Conservation (phyloP, 441 rosid species). For the Viola pubescens region DNA sequence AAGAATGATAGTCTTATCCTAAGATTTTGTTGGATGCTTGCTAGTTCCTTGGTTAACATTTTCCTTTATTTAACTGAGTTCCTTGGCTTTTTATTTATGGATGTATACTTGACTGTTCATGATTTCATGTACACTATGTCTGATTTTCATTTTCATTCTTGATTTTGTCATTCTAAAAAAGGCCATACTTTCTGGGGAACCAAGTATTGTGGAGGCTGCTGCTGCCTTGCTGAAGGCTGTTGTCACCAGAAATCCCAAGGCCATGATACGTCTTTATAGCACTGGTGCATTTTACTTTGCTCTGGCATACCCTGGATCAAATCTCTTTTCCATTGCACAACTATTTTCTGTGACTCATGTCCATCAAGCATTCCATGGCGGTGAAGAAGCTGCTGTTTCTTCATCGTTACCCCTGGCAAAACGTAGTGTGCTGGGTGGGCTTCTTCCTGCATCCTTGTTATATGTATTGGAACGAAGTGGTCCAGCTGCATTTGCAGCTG, state of each 20-base stretch:
- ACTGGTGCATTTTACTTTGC: constrained; percentile 99
- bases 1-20: too few species aligned
- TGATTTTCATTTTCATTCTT: neutral
- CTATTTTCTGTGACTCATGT: constrained; percentile 93
- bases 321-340: constrained; percentile 85
- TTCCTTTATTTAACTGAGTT: neutral
- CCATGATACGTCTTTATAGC: constrained; percentile 93
- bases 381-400: constrained; percentile 99
- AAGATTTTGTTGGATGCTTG: neutral
- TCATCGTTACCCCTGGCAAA: constrained; percentile 95
- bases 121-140: neutral
- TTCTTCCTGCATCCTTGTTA: constrained; percentile 93
- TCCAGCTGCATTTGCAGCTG: constrained; percentile 95
- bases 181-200: constrained; percentile 98
- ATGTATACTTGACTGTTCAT: neutral
- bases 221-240: constrained; percentile 93
- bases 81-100: neutral
- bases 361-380: constrained; percentile 99
- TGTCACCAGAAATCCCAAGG: constrained; percentile 98
- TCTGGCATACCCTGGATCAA: constrained; percentile 97
- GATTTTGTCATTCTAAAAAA: constrained; percentile 14
- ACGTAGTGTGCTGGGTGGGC: constrained; percentile 98
- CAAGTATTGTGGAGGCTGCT: constrained; percentile 90
- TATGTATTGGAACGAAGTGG: constrained; percentile 99
- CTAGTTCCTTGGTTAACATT: neutral